Conservation (phyloP, 495 filamentous ascomycete genomes). For the Aspergillus steynii region DNA sequence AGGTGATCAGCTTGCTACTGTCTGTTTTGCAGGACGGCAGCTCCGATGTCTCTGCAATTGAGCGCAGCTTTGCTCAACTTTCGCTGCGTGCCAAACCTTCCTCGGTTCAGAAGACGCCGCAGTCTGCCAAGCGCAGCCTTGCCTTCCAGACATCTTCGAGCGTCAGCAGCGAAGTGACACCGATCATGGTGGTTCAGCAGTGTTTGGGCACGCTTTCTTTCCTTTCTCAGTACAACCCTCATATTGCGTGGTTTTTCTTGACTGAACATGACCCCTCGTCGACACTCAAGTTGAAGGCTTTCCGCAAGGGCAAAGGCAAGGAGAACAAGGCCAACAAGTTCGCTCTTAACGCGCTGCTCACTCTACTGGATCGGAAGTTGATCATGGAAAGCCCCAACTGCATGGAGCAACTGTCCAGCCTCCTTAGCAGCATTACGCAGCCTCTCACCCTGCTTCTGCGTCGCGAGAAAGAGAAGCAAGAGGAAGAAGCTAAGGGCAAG, state of each 20-base stretch:
- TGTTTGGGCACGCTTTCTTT: slow-evolving; percentile 81
- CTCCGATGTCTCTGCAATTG: slow-evolving; percentile 86
- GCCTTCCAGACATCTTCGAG: slow-evolving; percentile 56
- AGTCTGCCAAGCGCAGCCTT: slow-evolving; percentile 68
- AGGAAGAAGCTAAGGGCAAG: slow-evolving; percentile 60
- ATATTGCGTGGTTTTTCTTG: slow-evolving; percentile 89
- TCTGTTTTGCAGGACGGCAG: slow-evolving; percentile 97
- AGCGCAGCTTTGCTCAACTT: slow-evolving; percentile 90
- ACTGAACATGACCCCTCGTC: slow-evolving; percentile 84
- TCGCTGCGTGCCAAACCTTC: slow-evolving; percentile 87
- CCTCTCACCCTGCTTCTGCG: slow-evolving; percentile 81
- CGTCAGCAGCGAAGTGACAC: slow-evolving; percentile 76
- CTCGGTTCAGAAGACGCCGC: slow-evolving; percentile 73
- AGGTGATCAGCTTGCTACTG: slow-evolving; percentile 90
- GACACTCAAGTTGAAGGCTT: slow-evolving; percentile 70
- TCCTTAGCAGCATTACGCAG: slow-evolving; percentile 84
- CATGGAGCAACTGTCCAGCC: slow-evolving; percentile 87
- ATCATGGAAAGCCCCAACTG: slow-evolving; percentile 94
- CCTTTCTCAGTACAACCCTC: slow-evolving; percentile 76
- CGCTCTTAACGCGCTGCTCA: slow-evolving; percentile 85
- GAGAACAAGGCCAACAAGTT: slow-evolving; percentile 80
- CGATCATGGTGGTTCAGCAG: slow-evolving; percentile 93
- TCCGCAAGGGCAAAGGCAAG: slow-evolving; percentile 86
- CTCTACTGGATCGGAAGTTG: slow-evolving; percentile 83
- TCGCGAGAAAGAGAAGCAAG: slow-evolving; percentile 73